Percentiles rank a stretch among this genome's conserved stretches.
Conservation (phyloP, 768 basidiomycete genomes). For the Naganishia antarctica region DNA sequence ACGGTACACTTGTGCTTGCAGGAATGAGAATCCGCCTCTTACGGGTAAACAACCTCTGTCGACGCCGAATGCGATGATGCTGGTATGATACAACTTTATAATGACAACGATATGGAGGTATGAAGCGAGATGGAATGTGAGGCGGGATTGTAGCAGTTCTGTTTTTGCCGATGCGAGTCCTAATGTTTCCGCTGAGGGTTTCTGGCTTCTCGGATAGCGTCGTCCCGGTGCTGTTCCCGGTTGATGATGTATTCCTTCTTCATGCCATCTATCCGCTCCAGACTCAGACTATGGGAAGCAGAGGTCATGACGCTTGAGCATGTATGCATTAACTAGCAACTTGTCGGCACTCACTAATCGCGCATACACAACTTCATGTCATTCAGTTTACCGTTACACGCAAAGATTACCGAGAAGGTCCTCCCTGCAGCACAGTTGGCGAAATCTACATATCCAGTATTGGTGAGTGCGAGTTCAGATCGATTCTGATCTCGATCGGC, state of each 20-base stretch:
- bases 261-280: constrained; percentile 23
- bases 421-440: constrained; percentile 23
- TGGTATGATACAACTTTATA: not conserved
- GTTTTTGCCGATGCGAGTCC: not conserved
- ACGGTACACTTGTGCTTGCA: too few relatives aligned
- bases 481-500: not conserved
- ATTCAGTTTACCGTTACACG: constrained; percentile 17
- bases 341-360: constrained; percentile 14
- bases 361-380: constrained; percentile 24
- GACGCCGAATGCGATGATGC: not conserved
- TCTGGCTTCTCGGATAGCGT: constrained; percentile 13
- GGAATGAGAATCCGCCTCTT: too few relatives aligned
- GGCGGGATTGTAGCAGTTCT: not conserved
- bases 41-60: too few relatives aligned
- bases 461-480: not conserved
- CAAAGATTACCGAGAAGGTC: constrained; percentile 22
- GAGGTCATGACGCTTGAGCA: not conserved
- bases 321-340: too few relatives aligned
- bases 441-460: not conserved
- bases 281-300: constrained; percentile 8
- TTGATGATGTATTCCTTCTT: constrained; percentile 24
- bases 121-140: not conserved
- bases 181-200: constrained; percentile 17
- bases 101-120: not conserved
- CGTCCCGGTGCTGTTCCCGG: constrained; percentile 16